Percentiles rank a stretch among this genome's conserved stretches.
These are phyloP conservation scores for Penicillium brevicompactum DNA, from an alignment of 2,329 filamentous ascomycete species.

Conservation along the genomic window DNA sequence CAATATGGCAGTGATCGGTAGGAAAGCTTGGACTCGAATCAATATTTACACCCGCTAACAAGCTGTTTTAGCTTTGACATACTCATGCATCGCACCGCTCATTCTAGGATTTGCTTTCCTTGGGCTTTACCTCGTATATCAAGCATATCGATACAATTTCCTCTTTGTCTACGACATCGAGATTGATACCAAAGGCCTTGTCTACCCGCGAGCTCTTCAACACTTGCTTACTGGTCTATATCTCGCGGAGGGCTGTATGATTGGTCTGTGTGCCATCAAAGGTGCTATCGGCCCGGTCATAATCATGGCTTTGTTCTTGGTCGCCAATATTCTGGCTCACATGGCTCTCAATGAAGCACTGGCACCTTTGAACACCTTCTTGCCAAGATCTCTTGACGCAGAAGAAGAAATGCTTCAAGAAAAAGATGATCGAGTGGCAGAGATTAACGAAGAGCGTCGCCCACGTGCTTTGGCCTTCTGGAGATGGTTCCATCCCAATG, in stretches of 20 bases:
- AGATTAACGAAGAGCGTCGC: constrained; percentile 22
- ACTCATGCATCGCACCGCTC: constrained; percentile 83
- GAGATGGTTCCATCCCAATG: constrained; percentile 67
- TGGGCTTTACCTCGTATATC: constrained; percentile 78
- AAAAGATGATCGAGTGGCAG: constrained; percentile 33
- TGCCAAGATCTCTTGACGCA: constrained; percentile 69
- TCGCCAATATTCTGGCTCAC: constrained; percentile 77
- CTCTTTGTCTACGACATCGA: constrained; percentile 80
- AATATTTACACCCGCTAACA: constrained; percentile 7
- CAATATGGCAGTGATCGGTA: constrained; percentile 80
- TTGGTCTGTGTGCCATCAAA: constrained; percentile 78
- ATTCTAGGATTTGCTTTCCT: constrained; percentile 79
- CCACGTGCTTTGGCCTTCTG: constrained; percentile 30
- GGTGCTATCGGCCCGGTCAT: constrained; percentile 66
- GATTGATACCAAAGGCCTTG: constrained; percentile 84
- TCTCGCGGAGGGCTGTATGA: constrained; percentile 77
- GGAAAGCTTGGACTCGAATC: constrained; percentile 29
- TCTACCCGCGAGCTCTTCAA: constrained; percentile 82
- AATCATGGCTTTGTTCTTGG: constrained; percentile 73
- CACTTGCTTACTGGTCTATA: constrained; percentile 85
- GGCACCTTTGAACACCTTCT: constrained; percentile 58
- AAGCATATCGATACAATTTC: constrained; percentile 88
- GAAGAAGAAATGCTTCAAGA: constrained; percentile 52
- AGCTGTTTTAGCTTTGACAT: constrained; percentile 67
- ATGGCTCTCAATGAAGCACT: constrained; percentile 53